Conservation (phyloP, 805 yeast species). For the Priceomyces carsonii region DNA sequence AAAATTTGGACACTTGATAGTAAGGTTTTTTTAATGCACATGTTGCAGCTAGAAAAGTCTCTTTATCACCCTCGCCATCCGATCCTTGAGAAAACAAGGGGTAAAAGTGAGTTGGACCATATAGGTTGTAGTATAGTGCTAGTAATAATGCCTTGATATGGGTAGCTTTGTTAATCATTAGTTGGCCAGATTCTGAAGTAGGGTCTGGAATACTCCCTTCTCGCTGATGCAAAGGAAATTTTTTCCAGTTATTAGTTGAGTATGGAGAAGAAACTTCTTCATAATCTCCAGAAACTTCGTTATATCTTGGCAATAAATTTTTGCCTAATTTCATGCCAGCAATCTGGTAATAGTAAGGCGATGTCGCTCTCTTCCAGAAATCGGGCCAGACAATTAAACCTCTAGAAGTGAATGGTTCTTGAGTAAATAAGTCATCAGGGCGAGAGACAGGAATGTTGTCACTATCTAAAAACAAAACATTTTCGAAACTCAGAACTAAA, state of each 20-base stretch:
- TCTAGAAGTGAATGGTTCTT: conserved; percentile 52
- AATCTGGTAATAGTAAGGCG: conserved; percentile 70
- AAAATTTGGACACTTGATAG: conserved; percentile 55
- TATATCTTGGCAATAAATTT: conserved; percentile 31
- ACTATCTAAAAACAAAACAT: conserved; percentile 70
- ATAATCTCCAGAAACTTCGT: conserved; percentile 28
- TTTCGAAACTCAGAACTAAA: conserved; percentile 56
- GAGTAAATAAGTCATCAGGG: conserved; percentile 59
- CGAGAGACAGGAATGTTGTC: conserved; percentile 71
- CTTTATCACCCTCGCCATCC: conserved; percentile 82
- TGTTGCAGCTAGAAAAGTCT: conserved; percentile 73
- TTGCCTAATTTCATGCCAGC: conserved; percentile 49
- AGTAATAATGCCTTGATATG: conserved; percentile 37
- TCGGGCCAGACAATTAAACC: conserved; percentile 82
- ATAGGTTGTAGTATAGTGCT: conserved; percentile 43
- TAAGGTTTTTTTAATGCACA: conserved; percentile 46
- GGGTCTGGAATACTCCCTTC: conserved; percentile 34
- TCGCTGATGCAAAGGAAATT: conserved; percentile 31
- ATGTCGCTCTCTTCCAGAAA: conserved; percentile 82
- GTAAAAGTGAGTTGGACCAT: conserved; percentile 43
- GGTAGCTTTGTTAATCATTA: conserved; percentile 40
- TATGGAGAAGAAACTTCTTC: conserved; percentile 3
- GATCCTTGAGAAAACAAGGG: conserved; percentile 46
- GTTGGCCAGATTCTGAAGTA: conserved; percentile 42
- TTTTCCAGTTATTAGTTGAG: conserved; percentile 7